phyloP scores from a whole-genome alignment of 2,329 filamentous ascomycete genomes.

The Aquanectria penicillioides region DNA sequence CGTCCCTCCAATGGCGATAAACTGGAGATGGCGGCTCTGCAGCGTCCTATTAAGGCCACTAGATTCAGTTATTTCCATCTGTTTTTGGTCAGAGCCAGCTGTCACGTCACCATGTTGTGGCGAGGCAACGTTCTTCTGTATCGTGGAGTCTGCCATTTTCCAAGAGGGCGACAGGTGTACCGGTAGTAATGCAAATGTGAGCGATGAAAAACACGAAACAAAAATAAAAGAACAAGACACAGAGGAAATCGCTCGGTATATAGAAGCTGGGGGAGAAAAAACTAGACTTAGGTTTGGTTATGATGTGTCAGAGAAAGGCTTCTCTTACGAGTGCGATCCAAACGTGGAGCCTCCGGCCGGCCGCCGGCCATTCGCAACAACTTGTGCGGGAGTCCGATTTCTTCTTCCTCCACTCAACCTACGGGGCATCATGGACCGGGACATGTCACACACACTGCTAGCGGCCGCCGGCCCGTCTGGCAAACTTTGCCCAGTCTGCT shows the following conservation, averaged over 20 bases:
- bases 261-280: conserved; percentile 11
- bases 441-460: too few species aligned
- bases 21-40: conserved; percentile 14
- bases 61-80: neutral
- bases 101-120: neutral
- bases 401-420: too few species aligned
- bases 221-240: neutral
- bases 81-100: neutral
- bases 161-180: neutral
- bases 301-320: conserved; percentile 10
- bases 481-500: too few species aligned
- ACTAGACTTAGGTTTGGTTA: neutral
- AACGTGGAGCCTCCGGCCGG: too few species aligned
- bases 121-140: neutral
- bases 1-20: conserved; percentile 15
- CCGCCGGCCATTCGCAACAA: too few species aligned
- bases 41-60: conserved; percentile 5
- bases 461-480: too few species aligned
- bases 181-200: neutral
- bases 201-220: neutral
- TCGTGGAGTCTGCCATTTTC: neutral
- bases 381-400: too few species aligned
- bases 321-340: too few species aligned
- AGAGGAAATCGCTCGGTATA: neutral
- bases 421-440: too few species aligned